Conservation (phyloP, 2,329 filamentous ascomycete species). For the Tolypocladium tropicale region DNA sequence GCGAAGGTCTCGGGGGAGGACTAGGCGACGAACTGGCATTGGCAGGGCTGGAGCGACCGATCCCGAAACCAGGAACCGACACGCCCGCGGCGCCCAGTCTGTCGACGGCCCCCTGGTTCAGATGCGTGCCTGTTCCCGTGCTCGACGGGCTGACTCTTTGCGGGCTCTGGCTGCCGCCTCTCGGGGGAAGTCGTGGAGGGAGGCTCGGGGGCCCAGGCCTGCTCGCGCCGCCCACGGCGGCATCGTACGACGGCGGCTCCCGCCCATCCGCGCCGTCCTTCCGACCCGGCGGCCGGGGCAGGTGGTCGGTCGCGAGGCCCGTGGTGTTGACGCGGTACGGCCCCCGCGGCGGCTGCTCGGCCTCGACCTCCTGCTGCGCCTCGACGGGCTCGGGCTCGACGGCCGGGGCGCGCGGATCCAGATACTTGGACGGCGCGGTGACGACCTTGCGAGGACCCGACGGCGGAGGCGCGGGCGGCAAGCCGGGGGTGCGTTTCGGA, state of each 20-base stretch:
- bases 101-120: slow-evolving; percentile 49
- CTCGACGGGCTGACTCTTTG: neutral
- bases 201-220: slow-evolving; percentile 42
- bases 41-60: slow-evolving; percentile 36
- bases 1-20: slow-evolving; percentile 13
- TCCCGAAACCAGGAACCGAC: slow-evolving; percentile 68
- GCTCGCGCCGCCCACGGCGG: slow-evolving; percentile 5
- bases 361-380: slow-evolving; percentile 11
- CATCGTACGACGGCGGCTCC: slow-evolving; percentile 18
- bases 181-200: slow-evolving; percentile 31
- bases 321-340: slow-evolving; percentile 63
- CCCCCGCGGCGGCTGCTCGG: slow-evolving; percentile 39
- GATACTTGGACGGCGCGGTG: slow-evolving; percentile 22
- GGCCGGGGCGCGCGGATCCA: slow-evolving; percentile 15
- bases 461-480: slow-evolving; percentile 14
- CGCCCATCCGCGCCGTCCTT: slow-evolving; percentile 27
- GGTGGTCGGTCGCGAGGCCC: slow-evolving; percentile 55
- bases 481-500: slow-evolving; percentile 48
- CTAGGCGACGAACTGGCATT: slow-evolving; percentile 15
- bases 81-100: slow-evolving; percentile 66
- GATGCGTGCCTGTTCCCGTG: slow-evolving; percentile 12
- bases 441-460: slow-evolving; percentile 14
- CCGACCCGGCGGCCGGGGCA: slow-evolving; percentile 61
- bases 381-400: slow-evolving; percentile 6
- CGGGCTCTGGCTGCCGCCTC: neutral